A percentile compares a stretch with the other conserved stretches of the same genome.
phyloP scores from a whole-genome alignment of 2,329 filamentous ascomycete genomes.

The Nigrograna mackinnonii region DNA sequence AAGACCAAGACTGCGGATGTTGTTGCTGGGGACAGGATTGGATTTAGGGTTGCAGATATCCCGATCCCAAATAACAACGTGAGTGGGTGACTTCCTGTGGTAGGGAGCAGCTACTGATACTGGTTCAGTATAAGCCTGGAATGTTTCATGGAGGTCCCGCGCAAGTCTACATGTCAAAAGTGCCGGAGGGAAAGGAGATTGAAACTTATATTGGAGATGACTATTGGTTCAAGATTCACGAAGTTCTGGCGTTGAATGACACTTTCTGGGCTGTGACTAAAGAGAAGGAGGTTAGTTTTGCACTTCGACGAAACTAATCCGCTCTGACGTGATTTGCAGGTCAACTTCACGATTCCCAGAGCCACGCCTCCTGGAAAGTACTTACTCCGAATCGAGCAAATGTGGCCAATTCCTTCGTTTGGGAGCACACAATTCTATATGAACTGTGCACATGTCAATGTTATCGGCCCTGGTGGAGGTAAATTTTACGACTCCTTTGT shows the following conservation, averaged over 20 bases:
- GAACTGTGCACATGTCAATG: background rate
- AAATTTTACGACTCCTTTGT: no score
- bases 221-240: background rate
- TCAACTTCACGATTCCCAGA: conserved; percentile 1
- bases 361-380: conserved; percentile 2
- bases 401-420: background rate
- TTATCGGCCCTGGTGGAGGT: background rate
- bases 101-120: no score
- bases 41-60: no score
- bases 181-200: background rate
- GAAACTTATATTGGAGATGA: background rate
- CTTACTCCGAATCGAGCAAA: background rate
- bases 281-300: no score
- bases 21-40: no score
- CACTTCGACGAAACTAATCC: no score
- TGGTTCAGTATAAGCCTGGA: no score
- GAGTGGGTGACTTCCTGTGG: no score
- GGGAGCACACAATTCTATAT: background rate
- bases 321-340: no score
- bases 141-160: background rate
- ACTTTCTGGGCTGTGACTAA: no score
- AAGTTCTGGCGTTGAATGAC: background rate
- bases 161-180: background rate
- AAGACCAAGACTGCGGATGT: no score
- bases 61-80: no score